Percentiles rank a stretch among this genome's conserved stretches.
phyloP scores from a whole-genome alignment of 2,329 filamentous ascomycete genomes.

The Aspergillus candidus region DNA sequence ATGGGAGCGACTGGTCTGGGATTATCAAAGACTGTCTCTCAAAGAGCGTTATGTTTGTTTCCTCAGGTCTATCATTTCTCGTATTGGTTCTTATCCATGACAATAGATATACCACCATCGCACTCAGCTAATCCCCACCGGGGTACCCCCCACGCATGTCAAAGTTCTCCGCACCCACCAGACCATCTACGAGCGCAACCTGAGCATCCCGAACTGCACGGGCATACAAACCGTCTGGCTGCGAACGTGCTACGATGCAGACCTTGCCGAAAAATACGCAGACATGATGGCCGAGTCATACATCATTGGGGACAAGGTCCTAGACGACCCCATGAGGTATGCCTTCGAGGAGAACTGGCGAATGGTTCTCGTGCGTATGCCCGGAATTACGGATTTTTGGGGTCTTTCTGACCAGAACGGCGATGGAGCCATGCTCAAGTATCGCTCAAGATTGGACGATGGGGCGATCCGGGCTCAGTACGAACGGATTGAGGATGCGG shows the following conservation, averaged over 20 bases:
- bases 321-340: neutral
- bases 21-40: conserved; percentile 2
- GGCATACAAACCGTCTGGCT: conserved; percentile 3
- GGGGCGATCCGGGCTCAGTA: neutral
- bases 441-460: neutral
- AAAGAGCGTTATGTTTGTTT: neutral
- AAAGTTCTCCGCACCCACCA: neutral
- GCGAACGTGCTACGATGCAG: conserved; percentile 1
- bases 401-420: neutral
- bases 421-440: neutral
- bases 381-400: neutral
- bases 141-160: neutral
- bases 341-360: neutral
- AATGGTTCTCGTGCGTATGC: neutral
- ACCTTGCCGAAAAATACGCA: neutral
- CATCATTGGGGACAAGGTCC: neutral
- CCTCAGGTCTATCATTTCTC: neutral
- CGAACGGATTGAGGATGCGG: neutral
- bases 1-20: conserved; percentile 3
- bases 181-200: conserved; percentile 1
- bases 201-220: neutral
- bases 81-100: neutral
- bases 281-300: neutral
- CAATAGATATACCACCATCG: neutral
- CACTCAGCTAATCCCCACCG: neutral